A percentile compares a stretch with the other conserved stretches of the same genome.
phyloP scores from a whole-genome alignment of 345 rosid species.

The Iberis pinnata region DNA sequence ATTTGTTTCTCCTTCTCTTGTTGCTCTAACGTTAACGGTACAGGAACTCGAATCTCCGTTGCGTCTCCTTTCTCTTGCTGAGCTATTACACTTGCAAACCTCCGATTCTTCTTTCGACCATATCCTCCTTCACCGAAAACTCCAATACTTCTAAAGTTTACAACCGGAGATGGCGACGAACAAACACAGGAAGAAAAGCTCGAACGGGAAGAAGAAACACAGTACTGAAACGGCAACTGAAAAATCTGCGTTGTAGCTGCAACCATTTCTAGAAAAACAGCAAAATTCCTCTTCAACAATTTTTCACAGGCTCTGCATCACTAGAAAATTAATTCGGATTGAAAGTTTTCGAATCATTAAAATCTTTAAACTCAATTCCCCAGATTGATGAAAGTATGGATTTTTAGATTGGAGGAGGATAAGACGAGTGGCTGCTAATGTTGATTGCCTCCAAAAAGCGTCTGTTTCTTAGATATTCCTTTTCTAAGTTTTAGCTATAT shows the following conservation, averaged over 20 bases:
- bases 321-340: background rate
- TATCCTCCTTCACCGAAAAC: background rate
- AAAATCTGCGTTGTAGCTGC: slow-evolving; percentile 20
- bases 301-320: slow-evolving; percentile 26
- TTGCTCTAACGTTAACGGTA: slow-evolving; percentile 32
- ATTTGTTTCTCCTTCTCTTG: slow-evolving; percentile 27
- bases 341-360: too few species aligned
- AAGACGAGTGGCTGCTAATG: slow-evolving; percentile 15
- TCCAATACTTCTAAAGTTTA: background rate
- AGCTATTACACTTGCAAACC: slow-evolving; percentile 20
- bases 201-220: background rate
- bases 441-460: slow-evolving; percentile 18
- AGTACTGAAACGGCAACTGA: slow-evolving; percentile 25
- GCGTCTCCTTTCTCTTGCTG: slow-evolving; percentile 34
- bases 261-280: slow-evolving; percentile 1
- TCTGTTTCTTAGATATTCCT: slow-evolving; percentile 11
- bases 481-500: too few species aligned
- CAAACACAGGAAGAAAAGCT: slow-evolving; percentile 22
- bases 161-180: slow-evolving; percentile 22
- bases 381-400: too few species aligned
- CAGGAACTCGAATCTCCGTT: slow-evolving; percentile 32
- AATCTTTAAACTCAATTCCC: too few species aligned
- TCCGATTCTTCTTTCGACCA: slow-evolving; percentile 17
- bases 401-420: too few species aligned
- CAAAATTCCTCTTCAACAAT: background rate